Conservation (phyloP, 352 stramenopile genomes). For the Phytophthora kernoviae region DNA sequence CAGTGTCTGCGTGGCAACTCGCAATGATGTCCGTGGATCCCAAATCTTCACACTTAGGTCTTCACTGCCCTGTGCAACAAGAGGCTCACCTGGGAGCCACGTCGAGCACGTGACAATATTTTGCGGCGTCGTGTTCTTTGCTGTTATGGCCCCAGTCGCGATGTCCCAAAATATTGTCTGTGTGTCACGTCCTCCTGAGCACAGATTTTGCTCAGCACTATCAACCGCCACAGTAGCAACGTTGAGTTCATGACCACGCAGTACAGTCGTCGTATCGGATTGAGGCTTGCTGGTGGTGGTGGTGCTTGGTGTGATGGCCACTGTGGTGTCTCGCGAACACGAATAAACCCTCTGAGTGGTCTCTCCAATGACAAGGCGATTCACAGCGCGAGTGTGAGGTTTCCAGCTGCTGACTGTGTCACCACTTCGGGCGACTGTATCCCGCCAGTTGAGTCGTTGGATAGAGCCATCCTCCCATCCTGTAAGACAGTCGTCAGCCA, state of each 20-base stretch:
- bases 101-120: slow-evolving; percentile 88
- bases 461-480: slow-evolving; percentile 83
- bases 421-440: neutral
- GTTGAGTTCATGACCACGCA: slow-evolving; percentile 68
- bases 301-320: slow-evolving; percentile 48
- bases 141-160: slow-evolving; percentile 44
- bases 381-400: slow-evolving; percentile 64
- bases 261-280: slow-evolving; percentile 24
- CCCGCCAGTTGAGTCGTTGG: slow-evolving; percentile 44
- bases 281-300: slow-evolving; percentile 21
- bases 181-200: slow-evolving; percentile 82
- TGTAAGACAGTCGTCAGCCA: slow-evolving; percentile 44
- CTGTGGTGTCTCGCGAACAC: slow-evolving; percentile 77
- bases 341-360: slow-evolving; percentile 62
- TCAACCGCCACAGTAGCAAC: slow-evolving; percentile 71
- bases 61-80: slow-evolving; percentile 82
- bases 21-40: slow-evolving; percentile 63
- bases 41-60: slow-evolving; percentile 83
- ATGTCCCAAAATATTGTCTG: slow-evolving; percentile 84
- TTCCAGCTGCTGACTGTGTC: slow-evolving; percentile 45
- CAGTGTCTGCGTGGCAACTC: slow-evolving; percentile 55
- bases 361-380: slow-evolving; percentile 53
- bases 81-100: slow-evolving; percentile 63
- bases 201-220: slow-evolving; percentile 56
- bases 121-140: slow-evolving; percentile 75